Percentiles rank a stretch among this genome's conserved stretches.
These are phyloP conservation scores for Trichophyton benhamiae DNA, from an alignment of 2,329 filamentous ascomycete species.

Conservation along the genomic window DNA sequence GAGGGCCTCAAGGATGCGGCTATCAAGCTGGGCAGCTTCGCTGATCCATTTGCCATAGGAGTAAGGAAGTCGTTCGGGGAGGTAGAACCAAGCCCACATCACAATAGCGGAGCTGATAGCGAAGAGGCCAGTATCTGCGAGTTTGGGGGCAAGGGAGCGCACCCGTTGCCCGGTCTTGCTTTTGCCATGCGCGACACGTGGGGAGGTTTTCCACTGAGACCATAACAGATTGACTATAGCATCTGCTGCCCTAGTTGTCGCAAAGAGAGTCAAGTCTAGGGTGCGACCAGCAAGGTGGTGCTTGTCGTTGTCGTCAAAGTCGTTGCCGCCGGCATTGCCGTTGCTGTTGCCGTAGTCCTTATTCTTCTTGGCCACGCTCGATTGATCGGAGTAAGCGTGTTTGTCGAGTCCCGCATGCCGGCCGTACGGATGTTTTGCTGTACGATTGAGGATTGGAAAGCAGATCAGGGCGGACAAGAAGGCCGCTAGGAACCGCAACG, in stretches of 20 bases:
- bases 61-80: constrained; percentile 55
- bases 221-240: constrained; percentile 56
- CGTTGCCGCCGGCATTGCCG: not conserved
- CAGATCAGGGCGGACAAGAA: constrained; percentile 39
- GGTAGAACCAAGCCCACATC: constrained; percentile 86
- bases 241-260: constrained; percentile 58
- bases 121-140: constrained; percentile 60
- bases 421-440: not conserved
- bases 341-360: not conserved
- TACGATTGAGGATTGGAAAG: constrained; percentile 38
- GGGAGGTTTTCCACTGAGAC: constrained; percentile 35
- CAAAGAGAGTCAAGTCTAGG: constrained; percentile 72
- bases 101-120: constrained; percentile 59
- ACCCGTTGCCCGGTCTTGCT: constrained; percentile 19
- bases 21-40: constrained; percentile 61
- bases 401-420: constrained; percentile 7
- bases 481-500: constrained; percentile 33
- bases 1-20: constrained; percentile 60
- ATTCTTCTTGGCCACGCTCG: not conserved
- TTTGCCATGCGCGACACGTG: constrained; percentile 20
- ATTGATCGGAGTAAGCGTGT: not conserved
- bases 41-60: constrained; percentile 75
- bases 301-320: constrained; percentile 7
- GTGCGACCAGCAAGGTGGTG: constrained; percentile 54
- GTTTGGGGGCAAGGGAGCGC: constrained; percentile 30